phyloP scores from a whole-genome alignment of 1,139 yeast species.

The Kodamaea arcana region DNA sequence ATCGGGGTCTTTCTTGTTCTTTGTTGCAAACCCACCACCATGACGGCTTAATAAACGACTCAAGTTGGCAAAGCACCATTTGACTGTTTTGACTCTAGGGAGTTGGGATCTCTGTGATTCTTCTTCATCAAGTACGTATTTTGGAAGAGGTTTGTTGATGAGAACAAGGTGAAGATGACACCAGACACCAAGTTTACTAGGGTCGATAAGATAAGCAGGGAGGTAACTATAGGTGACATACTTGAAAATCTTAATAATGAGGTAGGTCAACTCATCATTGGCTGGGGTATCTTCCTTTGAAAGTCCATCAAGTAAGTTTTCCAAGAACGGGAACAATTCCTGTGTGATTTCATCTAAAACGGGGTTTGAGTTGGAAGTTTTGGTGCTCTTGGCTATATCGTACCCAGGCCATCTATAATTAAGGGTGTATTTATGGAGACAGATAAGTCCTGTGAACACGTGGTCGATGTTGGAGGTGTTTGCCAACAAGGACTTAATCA shows the following conservation, averaged over 20 bases:
- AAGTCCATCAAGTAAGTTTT: slow-evolving; percentile 43
- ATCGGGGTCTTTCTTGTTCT: slow-evolving; percentile 21
- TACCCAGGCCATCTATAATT: slow-evolving; percentile 55
- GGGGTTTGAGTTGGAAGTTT: slow-evolving; percentile 28
- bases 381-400: slow-evolving; percentile 40
- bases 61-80: slow-evolving; percentile 72
- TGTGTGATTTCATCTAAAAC: slow-evolving; percentile 46
- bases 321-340: slow-evolving; percentile 54
- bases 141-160: slow-evolving; percentile 42
- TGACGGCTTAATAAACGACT: slow-evolving; percentile 56
- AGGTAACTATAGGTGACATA: slow-evolving; percentile 53
- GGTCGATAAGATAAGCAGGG: slow-evolving; percentile 54
- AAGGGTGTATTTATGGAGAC: slow-evolving; percentile 53
- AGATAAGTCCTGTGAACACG: slow-evolving; percentile 53
- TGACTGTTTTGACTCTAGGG: slow-evolving; percentile 57
- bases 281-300: slow-evolving; percentile 23
- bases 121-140: slow-evolving; percentile 34
- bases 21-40: slow-evolving; percentile 46
- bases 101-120: slow-evolving; percentile 31
- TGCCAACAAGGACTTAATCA: slow-evolving; percentile 37
- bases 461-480: slow-evolving; percentile 48
- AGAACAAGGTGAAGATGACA: slow-evolving; percentile 55
- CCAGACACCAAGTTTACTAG: slow-evolving; percentile 57
- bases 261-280: slow-evolving; percentile 55
- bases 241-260: slow-evolving; percentile 62